Base-by-base conservation (phyloP, 106 monocot genomes). In the Phalaenopsis equestris region DNA sequence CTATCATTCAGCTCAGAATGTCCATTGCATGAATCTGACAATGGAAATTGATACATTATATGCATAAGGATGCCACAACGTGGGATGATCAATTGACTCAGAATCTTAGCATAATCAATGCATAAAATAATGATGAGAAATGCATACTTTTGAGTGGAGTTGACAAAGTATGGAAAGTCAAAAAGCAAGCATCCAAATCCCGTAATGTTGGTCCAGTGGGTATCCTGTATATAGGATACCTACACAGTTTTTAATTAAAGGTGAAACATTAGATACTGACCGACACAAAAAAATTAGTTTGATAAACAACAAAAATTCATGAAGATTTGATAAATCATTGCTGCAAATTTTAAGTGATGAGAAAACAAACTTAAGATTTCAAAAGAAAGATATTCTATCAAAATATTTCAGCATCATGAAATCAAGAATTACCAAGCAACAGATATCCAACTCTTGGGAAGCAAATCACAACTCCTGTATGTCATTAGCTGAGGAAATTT, bases 141-240 rank as follows among this genome's bases (percentile, higher is more conserved):
- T 41, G 18, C 67, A 74, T 82, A 97, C 93, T 79, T 87, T 86
- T 83, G 8, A 73, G 74, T 14, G 86, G 84, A 67, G 89, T 90
- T 0, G 94, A 84, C 24, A 97, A 81, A 2, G 79, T 78, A 73
- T 97, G 94, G 75, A 89, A 97, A 55, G 92, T 94, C 75, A 97
- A 82, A 80, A 97, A 97, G 67, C 94, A 94, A 39, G 97, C 92
- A 81, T 94, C 97, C 83, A 97, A 80, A 84, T 98, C 98, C 76
- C 82, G 80, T 65, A 98, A 79, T 46, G 94, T 98, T 39, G 92
- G 89, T 30, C 98, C 98, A 8, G 83, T 98, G 4, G 98, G 98
- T 89, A 98, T 98, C 83, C 98, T 83, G 76, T 98, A 98, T 78
- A 98, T 98, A 2, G 98, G 98, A 76, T 98, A 98, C 98, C 98